Evolutionary conservation across 2,329 filamentous ascomycete genomes (phyloP).

Genomic region (Hymenoscyphus salicellus): DNA sequence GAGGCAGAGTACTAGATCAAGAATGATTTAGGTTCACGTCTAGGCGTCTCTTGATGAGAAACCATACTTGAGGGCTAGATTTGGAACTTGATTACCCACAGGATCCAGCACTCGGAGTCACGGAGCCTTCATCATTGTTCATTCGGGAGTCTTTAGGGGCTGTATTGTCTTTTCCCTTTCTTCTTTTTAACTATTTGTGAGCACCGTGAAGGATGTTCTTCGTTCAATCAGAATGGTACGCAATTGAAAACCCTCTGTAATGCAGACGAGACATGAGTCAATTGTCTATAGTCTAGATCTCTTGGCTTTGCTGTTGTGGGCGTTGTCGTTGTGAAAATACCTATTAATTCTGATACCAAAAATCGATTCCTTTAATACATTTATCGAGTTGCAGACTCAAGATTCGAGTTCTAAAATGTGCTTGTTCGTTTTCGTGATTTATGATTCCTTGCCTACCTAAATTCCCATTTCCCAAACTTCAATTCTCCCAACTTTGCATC

Average conservation of each 20-base stretch:
- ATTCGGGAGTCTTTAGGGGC: slow-evolving; percentile 27
- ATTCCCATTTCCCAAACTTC: too few species aligned
- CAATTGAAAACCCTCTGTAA: slow-evolving; percentile 34
- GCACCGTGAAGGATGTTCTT: slow-evolving; percentile 27
- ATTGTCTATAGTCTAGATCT: neutral
- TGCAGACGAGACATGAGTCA: slow-evolving; percentile 16
- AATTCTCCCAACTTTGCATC: too few species aligned
- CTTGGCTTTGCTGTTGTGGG: neutral
- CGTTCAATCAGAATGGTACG: slow-evolving; percentile 32
- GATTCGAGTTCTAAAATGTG: too few species aligned
- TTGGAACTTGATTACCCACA: slow-evolving; percentile 29
- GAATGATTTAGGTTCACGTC: slow-evolving; percentile 13
- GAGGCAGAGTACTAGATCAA: slow-evolving; percentile 58
- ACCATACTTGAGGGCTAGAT: slow-evolving; percentile 33
- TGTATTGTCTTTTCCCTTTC: slow-evolving; percentile 28
- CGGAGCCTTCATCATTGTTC: slow-evolving; percentile 1
- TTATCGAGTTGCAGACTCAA: too few species aligned
- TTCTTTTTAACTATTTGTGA: slow-evolving; percentile 24
- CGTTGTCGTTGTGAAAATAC: neutral
- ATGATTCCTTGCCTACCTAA: too few species aligned
- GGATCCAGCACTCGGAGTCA: slow-evolving; percentile 27
- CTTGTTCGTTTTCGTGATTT: too few species aligned
- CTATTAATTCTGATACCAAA: neutral
- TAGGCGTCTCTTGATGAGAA: slow-evolving; percentile 26
- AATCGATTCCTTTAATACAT: neutral